Evolutionary conservation across 805 yeast species (phyloP).

Genomic region (Maudiozyma turicensis): DNA sequence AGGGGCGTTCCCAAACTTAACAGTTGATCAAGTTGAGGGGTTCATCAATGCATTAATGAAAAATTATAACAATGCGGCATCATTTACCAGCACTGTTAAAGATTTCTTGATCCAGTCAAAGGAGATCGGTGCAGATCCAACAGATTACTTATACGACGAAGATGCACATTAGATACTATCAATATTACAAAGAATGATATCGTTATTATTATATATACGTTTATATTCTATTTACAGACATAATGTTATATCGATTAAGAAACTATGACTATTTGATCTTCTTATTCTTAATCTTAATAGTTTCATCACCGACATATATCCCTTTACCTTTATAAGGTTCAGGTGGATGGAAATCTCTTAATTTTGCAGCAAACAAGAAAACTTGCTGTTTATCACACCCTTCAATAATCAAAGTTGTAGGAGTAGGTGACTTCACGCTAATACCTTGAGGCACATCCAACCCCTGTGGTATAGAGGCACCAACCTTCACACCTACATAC

Average conservation of each 20-base stretch:
- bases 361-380: slow-evolving; percentile 75
- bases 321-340: slow-evolving; percentile 99
- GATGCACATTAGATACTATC: slow-evolving; percentile 50
- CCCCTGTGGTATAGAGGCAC: slow-evolving; percentile 74
- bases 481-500: slow-evolving; percentile 71
- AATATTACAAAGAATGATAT: background rate
- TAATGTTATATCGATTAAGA: background rate
- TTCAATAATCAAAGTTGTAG: slow-evolving; percentile 76
- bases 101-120: slow-evolving; percentile 92
- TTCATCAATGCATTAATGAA: slow-evolving; percentile 66
- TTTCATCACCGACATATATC: slow-evolving; percentile 83
- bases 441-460: slow-evolving; percentile 70
- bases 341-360: slow-evolving; percentile 85
- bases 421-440: slow-evolving; percentile 67
- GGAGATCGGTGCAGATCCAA: slow-evolving; percentile 86
- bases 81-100: slow-evolving; percentile 71
- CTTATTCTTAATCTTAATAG: slow-evolving; percentile 81
- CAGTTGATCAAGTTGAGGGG: slow-evolving; percentile 62
- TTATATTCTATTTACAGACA: too few species aligned
- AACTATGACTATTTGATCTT: slow-evolving; percentile 59
- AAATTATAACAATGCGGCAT: slow-evolving; percentile 55
- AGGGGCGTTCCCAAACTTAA: slow-evolving; percentile 78
- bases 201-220: too few species aligned
- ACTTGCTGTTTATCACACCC: slow-evolving; percentile 86
- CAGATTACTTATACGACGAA: slow-evolving; percentile 85